phyloP scores from a whole-genome alignment of 192 early-diverging fungal genomes.

The Phlyctochytrium arcticum region DNA sequence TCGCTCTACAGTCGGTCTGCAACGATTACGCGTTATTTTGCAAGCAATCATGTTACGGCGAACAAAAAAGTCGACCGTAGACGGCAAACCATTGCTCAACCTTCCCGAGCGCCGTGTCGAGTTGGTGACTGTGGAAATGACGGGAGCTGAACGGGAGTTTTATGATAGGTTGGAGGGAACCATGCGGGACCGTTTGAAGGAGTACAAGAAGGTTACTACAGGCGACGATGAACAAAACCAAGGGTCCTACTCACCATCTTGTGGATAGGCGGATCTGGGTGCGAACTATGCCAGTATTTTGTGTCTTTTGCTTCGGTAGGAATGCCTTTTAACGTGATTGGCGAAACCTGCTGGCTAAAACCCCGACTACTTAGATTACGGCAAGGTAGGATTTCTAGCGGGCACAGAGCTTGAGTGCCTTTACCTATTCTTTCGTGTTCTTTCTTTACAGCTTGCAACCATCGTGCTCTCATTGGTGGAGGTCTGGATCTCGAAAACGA shows the following conservation, averaged over 20 bases:
- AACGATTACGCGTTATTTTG: slow-evolving; percentile 57
- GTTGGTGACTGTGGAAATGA: slow-evolving; percentile 42
- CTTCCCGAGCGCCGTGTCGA: slow-evolving; percentile 53
- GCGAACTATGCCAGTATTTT: slow-evolving; percentile 38
- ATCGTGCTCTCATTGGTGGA: slow-evolving; percentile 8
- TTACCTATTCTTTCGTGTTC: too few species aligned
- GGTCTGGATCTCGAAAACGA: slow-evolving; percentile 15
- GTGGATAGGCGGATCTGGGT: too few species aligned
- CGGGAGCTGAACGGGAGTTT: slow-evolving; percentile 51
- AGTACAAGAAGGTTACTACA: slow-evolving; percentile 4
- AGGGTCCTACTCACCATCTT: too few species aligned
- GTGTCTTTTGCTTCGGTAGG: slow-evolving; percentile 20
- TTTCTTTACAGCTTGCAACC: slow-evolving; percentile 17
- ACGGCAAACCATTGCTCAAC: slow-evolving; percentile 60
- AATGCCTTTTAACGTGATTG: background rate
- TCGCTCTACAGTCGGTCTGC: slow-evolving; percentile 36
- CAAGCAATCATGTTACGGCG: slow-evolving; percentile 56
- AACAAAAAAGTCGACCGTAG: slow-evolving; percentile 58
- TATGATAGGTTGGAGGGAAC: slow-evolving; percentile 52
- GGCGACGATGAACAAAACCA: too few species aligned
- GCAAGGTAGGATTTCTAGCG: too few species aligned
- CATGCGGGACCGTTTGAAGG: slow-evolving; percentile 14
- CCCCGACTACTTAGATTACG: slow-evolving; percentile 16
- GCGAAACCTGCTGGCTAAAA: too few species aligned
- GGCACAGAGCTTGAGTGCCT: too few species aligned